Evolutionary conservation across 768 basidiomycete species (phyloP).

Genomic region (Trametes cubensis): DNA sequence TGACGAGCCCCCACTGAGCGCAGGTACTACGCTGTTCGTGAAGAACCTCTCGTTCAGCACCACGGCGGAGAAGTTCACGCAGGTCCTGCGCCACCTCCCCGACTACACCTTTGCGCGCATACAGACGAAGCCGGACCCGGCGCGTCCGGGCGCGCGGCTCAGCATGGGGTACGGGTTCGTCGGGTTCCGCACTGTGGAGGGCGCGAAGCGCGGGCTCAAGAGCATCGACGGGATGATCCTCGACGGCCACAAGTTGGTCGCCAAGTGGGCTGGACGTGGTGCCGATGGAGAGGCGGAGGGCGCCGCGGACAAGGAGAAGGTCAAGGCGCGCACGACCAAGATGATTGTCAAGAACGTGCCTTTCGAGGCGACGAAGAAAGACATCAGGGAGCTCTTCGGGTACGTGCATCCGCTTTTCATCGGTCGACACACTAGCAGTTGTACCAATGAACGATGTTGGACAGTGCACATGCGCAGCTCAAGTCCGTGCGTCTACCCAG

Average conservation of each 20-base stretch:
- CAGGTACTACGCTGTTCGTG: constrained; percentile 86
- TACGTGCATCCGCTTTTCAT: constrained; percentile 42
- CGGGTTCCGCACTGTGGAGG: constrained; percentile 78
- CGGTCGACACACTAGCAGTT: not conserved
- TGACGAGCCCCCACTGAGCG: constrained; percentile 49
- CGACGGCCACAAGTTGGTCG: constrained; percentile 83
- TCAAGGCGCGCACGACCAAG: constrained; percentile 79
- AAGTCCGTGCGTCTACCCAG: constrained; percentile 94
- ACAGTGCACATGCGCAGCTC: constrained; percentile 85
- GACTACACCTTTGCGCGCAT: constrained; percentile 86
- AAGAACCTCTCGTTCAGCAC: constrained; percentile 97
- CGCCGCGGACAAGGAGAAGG: constrained; percentile 38
- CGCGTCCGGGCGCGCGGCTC: constrained; percentile 58
- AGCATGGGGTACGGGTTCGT: constrained; percentile 98
- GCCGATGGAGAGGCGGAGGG: constrained; percentile 55
- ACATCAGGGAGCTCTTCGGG: constrained; percentile 88
- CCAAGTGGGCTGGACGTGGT: constrained; percentile 87
- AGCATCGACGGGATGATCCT: constrained; percentile 81
- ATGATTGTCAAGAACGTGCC: constrained; percentile 98
- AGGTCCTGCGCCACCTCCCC: constrained; percentile 73
- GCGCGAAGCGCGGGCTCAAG: constrained; percentile 72
- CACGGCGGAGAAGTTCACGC: constrained; percentile 67
- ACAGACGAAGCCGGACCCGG: constrained; percentile 89
- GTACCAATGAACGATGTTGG: not conserved
- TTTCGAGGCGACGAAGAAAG: constrained; percentile 94